These are phyloP conservation scores for Aegilops sharonensis DNA, from an alignment of 176 grass and related monocot species.

Conservation along the genomic window DNA sequence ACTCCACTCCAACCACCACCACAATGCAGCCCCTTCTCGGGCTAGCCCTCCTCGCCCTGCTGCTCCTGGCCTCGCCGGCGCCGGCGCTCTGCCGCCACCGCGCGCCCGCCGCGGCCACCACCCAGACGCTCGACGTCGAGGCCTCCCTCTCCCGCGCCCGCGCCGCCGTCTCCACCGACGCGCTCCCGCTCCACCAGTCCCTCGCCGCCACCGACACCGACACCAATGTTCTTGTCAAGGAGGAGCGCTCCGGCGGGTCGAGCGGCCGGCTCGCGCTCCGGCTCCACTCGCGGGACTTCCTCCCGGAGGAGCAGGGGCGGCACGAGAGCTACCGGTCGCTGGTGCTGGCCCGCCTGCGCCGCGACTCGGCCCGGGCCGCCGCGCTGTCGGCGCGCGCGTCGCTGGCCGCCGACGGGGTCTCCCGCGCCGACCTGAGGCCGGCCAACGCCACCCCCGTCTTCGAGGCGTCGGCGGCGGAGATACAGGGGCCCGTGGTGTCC, in stretches of 20 bases:
- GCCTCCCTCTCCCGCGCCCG: conserved; percentile 52
- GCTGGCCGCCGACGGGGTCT: conserved; percentile 48
- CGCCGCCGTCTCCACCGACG: conserved; percentile 52
- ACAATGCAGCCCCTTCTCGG: conserved; percentile 27
- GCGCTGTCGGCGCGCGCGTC: conserved; percentile 44
- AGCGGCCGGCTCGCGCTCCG: conserved; percentile 17
- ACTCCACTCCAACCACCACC: not conserved
- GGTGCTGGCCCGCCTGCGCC: conserved; percentile 45
- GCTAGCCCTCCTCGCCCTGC: conserved; percentile 14
- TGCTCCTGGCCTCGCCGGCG: not conserved
- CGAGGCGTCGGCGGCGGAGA: conserved; percentile 31
- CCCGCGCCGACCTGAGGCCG: conserved; percentile 35
- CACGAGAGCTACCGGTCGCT: conserved; percentile 53
- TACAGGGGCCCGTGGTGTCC: conserved; percentile 79
- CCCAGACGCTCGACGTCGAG: conserved; percentile 56
- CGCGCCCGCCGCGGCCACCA: not conserved
- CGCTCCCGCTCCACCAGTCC: conserved; percentile 33
- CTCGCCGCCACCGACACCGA: not conserved
- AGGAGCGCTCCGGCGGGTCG: too few relatives aligned
- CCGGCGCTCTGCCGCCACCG: conserved; percentile 20
- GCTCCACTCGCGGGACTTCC: conserved; percentile 75
- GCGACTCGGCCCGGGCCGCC: conserved; percentile 57
- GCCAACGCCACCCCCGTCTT: not conserved
- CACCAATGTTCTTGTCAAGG: too few relatives aligned
- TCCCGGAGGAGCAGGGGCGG: conserved; percentile 34